These are phyloP conservation scores for Paraphaeosphaeria sporulosa DNA, from an alignment of 2,329 filamentous ascomycete species.

Conservation along the genomic window DNA sequence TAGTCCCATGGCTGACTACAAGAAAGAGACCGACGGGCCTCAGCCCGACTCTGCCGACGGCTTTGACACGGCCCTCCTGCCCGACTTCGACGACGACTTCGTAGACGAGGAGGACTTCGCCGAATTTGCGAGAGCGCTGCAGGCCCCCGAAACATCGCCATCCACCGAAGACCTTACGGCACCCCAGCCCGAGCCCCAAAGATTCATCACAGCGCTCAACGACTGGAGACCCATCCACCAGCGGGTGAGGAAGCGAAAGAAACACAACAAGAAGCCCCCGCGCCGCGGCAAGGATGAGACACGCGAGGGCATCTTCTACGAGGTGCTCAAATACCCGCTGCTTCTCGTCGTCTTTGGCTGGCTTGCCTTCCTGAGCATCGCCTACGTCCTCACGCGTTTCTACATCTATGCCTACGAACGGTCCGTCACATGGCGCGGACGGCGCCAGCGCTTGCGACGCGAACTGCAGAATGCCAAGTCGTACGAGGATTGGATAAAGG, in stretches of 20 bases:
- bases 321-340: constrained; percentile 89
- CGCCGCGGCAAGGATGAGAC: constrained; percentile 80
- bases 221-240: constrained; percentile 93
- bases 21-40: constrained; percentile 58
- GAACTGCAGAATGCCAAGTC: constrained; percentile 74
- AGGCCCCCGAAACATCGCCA: constrained; percentile 78
- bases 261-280: constrained; percentile 47
- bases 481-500: constrained; percentile 84
- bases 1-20: constrained; percentile 52
- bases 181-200: constrained; percentile 50
- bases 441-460: constrained; percentile 73
- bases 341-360: constrained; percentile 80
- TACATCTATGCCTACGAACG: constrained; percentile 96
- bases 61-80: constrained; percentile 74
- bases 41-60: constrained; percentile 69
- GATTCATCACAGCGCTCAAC: constrained; percentile 88
- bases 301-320: constrained; percentile 89
- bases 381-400: constrained; percentile 81
- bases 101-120: constrained; percentile 74
- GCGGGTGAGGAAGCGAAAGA: constrained; percentile 63
- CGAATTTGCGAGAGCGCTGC: constrained; percentile 81
- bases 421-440: constrained; percentile 86
- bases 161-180: constrained; percentile 63
- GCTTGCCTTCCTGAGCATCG: constrained; percentile 75
- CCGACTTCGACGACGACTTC: constrained; percentile 83